phyloP scores from a whole-genome alignment of 2,329 filamentous ascomycete species.

The Fusarium gaditjirri region DNA sequence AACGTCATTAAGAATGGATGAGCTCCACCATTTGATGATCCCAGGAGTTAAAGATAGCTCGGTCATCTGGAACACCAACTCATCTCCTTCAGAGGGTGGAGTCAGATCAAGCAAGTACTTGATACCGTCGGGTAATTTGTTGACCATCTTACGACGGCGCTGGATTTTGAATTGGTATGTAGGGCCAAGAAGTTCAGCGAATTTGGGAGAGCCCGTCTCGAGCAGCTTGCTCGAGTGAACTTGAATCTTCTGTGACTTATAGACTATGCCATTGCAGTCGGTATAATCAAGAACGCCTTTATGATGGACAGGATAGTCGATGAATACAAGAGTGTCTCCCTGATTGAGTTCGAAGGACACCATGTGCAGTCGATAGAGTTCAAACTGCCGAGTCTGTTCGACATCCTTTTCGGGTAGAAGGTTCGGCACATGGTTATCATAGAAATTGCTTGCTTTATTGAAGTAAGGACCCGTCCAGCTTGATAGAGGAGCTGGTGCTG shows the following conservation, averaged over 20 bases:
- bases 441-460: constrained; percentile 23
- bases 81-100: constrained; percentile 69
- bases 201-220: constrained; percentile 58
- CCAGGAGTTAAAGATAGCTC: constrained; percentile 67
- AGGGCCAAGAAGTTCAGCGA: constrained; percentile 57
- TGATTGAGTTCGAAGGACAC: constrained; percentile 42
- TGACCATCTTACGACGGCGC: constrained; percentile 51
- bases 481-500: constrained; percentile 11
- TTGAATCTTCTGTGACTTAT: constrained; percentile 52
- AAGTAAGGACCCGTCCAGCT: constrained; percentile 29
- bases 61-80: constrained; percentile 67
- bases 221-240: constrained; percentile 60
- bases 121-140: constrained; percentile 55
- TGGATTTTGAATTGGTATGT: constrained; percentile 53
- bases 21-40: constrained; percentile 65
- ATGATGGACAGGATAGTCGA: constrained; percentile 51
- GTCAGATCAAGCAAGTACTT: constrained; percentile 72
- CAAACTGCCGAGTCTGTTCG: constrained; percentile 37
- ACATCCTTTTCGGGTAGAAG: constrained; percentile 32
- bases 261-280: constrained; percentile 52
- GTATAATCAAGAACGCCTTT: constrained; percentile 25
- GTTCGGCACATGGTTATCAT: background rate
- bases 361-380: constrained; percentile 45
- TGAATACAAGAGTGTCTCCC: constrained; percentile 59
- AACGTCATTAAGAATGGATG: constrained; percentile 48